These are phyloP conservation scores for Metschnikowia baotianmanensis DNA, from an alignment of 805 yeast species.

Conservation along the genomic window DNA sequence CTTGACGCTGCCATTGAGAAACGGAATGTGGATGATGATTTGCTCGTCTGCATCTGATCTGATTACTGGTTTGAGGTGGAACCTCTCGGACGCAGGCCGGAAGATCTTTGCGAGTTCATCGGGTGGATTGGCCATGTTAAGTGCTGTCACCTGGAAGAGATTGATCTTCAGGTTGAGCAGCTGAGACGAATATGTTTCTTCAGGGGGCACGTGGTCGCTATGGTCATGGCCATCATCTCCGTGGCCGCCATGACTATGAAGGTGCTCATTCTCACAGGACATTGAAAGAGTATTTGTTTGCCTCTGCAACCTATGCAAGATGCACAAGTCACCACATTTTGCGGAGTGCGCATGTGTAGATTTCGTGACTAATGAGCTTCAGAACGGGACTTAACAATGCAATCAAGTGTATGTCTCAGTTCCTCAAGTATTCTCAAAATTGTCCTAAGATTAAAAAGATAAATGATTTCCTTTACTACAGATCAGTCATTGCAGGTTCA, in stretches of 20 bases:
- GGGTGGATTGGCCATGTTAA: constrained; percentile 58
- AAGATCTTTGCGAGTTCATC: constrained; percentile 52
- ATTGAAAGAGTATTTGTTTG: not conserved
- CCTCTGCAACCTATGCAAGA: no score
- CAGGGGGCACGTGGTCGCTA: constrained; percentile 50
- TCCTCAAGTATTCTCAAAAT: no score
- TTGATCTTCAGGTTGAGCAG: constrained; percentile 64
- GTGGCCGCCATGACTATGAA: constrained; percentile 8
- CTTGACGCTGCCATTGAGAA: constrained; percentile 65
- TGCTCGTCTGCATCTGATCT: constrained; percentile 84
- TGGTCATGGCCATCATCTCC: constrained; percentile 27
- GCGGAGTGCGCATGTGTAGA: no score
- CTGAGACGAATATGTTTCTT: constrained; percentile 68
- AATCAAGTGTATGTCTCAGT: no score
- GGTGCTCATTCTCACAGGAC: constrained; percentile 16
- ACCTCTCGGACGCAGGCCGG: constrained; percentile 49
- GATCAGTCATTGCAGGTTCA: no score
- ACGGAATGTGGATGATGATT: constrained; percentile 73
- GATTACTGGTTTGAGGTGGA: constrained; percentile 43
- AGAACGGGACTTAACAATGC: no score
- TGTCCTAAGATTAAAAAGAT: no score
- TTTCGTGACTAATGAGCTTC: no score
- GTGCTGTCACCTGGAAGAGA: constrained; percentile 54
- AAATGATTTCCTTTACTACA: no score
- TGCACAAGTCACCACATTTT: no score